These are phyloP conservation scores for Ascosphaera acerosa DNA, from an alignment of 2,329 filamentous ascomycete species.

Conservation along the genomic window DNA sequence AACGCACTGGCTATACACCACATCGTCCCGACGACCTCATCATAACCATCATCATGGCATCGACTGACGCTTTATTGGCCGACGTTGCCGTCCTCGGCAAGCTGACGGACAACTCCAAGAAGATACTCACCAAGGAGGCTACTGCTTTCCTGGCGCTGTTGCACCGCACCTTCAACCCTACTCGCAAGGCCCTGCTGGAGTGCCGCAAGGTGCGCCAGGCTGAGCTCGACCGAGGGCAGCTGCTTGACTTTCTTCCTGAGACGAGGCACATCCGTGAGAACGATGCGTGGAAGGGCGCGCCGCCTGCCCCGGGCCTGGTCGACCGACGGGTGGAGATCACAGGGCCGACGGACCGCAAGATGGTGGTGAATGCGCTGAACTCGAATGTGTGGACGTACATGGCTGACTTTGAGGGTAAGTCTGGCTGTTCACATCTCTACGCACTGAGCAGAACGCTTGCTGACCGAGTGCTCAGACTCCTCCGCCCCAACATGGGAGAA, in stretches of 20 bases:
- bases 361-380: slow-evolving; percentile 95
- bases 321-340: slow-evolving; percentile 95
- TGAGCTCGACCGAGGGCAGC: slow-evolving; percentile 68
- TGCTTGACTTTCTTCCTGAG: slow-evolving; percentile 89
- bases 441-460: slow-evolving; percentile 1
- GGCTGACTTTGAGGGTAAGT: slow-evolving; percentile 88
- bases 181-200: slow-evolving; percentile 70
- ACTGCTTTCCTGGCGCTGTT: slow-evolving; percentile 80
- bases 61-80: slow-evolving; percentile 52
- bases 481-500: slow-evolving; percentile 95
- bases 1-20: no score
- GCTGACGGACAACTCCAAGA: slow-evolving; percentile 53
- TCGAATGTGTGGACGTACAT: slow-evolving; percentile 96
- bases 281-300: slow-evolving; percentile 75
- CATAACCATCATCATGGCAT: slow-evolving; percentile 30
- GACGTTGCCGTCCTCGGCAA: slow-evolving; percentile 68
- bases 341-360: slow-evolving; percentile 90
- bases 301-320: slow-evolving; percentile 72
- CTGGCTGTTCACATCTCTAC: no score
- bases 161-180: slow-evolving; percentile 80
- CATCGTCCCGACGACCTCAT: background rate
- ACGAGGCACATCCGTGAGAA: slow-evolving; percentile 89
- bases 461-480: slow-evolving; percentile 37
- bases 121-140: slow-evolving; percentile 79
- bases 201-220: slow-evolving; percentile 66